Base-by-base conservation (phyloP, 225 moss, liverwort and hornwort species). In the Physcomitrium patens region DNA sequence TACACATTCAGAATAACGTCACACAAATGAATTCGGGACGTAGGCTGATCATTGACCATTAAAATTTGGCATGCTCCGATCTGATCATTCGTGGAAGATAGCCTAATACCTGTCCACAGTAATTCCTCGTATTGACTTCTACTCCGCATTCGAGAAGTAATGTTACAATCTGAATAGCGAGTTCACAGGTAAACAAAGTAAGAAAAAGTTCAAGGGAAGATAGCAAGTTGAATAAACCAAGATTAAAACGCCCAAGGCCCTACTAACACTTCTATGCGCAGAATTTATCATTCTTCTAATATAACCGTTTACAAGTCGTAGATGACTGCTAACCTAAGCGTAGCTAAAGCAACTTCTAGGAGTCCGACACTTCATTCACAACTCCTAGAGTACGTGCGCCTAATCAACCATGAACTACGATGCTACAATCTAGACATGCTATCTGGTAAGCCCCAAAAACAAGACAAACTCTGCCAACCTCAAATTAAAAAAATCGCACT, bases 101-200 rank as follows among this genome's bases (percentile, higher is more conserved):
- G 10, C 55, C 31, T 4, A 16, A 60, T 84, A 95, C 95, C 93
- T 95, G 95, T 64, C 95, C 95, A 82, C 95, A 96, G 37, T 96
- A 96, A 75, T 96, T 96, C 77, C 95, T 86, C 64, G 95, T 96
- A 56, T 96, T 96, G 70, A 96, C 95, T 81, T 96, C 95, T 74
- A 96, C 95, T 79, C 95, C 93, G 66, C 93, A 96, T 67, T 96
- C 95, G 47, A 96, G 86, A 58, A 96, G 89, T 75, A 96, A 80
- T 49, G 86, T 86, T 6, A 96, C 95, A 74, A 96, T 96, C 95
- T 95, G 93, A 11, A 78, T 10, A 59, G 64, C 24, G 80, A 13
- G 22, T 47, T 37, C 66, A 56, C 7, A 79, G 48, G 57, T 76
- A 70, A 69, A 69, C 20, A 77, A 10, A 57, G 16, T 17, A 23